Evolutionary conservation across 2,329 filamentous ascomycete genomes (phyloP), one percentile per base, ranked within the genome.

Genomic region (Diaporthe sp.): DNA sequence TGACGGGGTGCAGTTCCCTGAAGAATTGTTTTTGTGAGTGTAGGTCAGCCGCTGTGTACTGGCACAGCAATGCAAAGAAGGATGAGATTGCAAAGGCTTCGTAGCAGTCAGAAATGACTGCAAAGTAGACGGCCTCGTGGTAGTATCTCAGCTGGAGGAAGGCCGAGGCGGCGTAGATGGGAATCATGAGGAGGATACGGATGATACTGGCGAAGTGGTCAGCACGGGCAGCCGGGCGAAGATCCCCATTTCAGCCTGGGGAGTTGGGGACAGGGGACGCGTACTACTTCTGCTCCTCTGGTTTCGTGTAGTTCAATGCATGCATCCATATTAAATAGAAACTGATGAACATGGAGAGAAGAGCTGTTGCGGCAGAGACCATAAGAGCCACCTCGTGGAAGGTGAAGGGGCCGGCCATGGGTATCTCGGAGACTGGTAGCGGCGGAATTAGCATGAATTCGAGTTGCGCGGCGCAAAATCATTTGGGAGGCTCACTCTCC

Each of bases 81-180:
- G 94, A 94, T 42, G 94, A 93, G 78, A 97, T 96, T 75, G 94
- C 94, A 80, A 97, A 96, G 15, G 95, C 94, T 85, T 97, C 95
- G 83, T 97, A 97, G 85, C 94, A 96, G 82, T 97, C 94, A 80
- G 94, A 92, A 58, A 96, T 86, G 71, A 97, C 92, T 81, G 94
- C 90, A 82, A 93, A 97, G 85, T 97, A 97, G 74, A 97, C 90
- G 67, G 93, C 91, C 80, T 95, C 90, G 82, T 89, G 90, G 86
- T 97, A 96, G 85, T 90, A 95, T 78, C 90, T 88, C 79, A 95
- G 91, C 76, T 92, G 92, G 51, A 96, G 88, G 81, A 94, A 94
- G 47, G 94, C 92, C 28, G 95, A 92, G 53, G 92, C 87, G 70
- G 93, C 89, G 83, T 97, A 97, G 77, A 97, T 88, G 53, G 95